A percentile compares a stretch with the other conserved stretches of the same genome.
Evolutionary conservation across 257 asterid species (phyloP).

Genomic region (Striga asiatica): DNA sequence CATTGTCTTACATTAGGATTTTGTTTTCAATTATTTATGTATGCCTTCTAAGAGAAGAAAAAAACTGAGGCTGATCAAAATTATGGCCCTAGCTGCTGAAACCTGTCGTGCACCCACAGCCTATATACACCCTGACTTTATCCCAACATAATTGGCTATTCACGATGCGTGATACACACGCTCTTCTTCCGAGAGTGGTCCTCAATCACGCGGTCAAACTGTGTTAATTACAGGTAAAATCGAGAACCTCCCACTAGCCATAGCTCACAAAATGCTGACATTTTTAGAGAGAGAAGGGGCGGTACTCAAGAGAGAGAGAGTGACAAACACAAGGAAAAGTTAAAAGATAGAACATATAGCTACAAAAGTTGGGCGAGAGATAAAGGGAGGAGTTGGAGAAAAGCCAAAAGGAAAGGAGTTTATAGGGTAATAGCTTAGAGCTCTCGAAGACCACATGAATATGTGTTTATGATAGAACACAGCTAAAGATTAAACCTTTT

Average conservation of each 20-base stretch:
- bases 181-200: constrained; percentile 14
- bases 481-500: neutral
- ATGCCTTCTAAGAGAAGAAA: too few relatives aligned
- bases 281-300: constrained; percentile 11
- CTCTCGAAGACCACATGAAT: constrained; percentile 4
- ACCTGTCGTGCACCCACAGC: neutral
- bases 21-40: too few relatives aligned
- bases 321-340: neutral
- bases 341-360: neutral
- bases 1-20: too few relatives aligned
- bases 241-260: constrained; percentile 22
- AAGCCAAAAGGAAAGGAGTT: constrained; percentile 10
- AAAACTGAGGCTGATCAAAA: neutral
- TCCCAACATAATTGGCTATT: neutral
- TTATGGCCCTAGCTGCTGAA: constrained; percentile 4
- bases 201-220: constrained; percentile 23
- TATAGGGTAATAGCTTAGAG: constrained; percentile 19
- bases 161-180: constrained; percentile 14
- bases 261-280: constrained; percentile 1
- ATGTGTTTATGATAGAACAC: neutral
- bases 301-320: neutral
- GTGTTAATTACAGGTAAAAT: constrained; percentile 9
- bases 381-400: neutral
- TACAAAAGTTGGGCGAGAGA: constrained; percentile 2
- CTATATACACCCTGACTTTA: neutral